Conservation (phyloP, 2,329 filamentous ascomycete species). For the Neocucurbitaria cava region DNA sequence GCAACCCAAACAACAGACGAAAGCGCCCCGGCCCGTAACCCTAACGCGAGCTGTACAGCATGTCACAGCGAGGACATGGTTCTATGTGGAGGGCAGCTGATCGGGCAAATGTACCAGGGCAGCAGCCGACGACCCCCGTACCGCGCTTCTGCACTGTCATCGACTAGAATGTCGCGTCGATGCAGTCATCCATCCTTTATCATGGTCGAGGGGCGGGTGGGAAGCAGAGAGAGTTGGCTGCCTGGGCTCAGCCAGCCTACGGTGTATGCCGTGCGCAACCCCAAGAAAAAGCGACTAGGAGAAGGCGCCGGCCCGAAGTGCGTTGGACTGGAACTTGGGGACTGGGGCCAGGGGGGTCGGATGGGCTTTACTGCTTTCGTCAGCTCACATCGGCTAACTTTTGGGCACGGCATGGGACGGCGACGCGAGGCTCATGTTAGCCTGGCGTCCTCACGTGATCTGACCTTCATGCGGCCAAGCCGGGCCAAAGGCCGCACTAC, state of each 20-base stretch:
- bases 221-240: constrained; percentile 7
- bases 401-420: constrained; percentile 5
- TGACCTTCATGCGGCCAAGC: constrained; percentile 26
- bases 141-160: constrained; percentile 27
- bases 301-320: constrained; percentile 21
- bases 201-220: constrained; percentile 1
- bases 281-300: constrained; percentile 24
- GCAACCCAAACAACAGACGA: constrained; percentile 24
- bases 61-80: constrained; percentile 38
- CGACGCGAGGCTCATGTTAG: background rate
- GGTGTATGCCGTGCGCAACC: constrained; percentile 3
- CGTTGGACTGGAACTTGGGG: constrained; percentile 22
- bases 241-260: background rate
- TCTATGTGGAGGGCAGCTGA: constrained; percentile 31
- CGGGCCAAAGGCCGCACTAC: constrained; percentile 21
- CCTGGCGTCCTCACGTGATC: too few species aligned
- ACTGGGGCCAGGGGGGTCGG: constrained; percentile 27
- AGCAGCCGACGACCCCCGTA: constrained; percentile 13
- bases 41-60: constrained; percentile 34
- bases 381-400: constrained; percentile 15
- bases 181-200: constrained; percentile 21
- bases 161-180: constrained; percentile 12
- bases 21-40: constrained; percentile 43
- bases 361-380: constrained; percentile 11
- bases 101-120: constrained; percentile 20